Evolutionary conservation across 108 stramenopile species (phyloP), one percentile per base, ranked within the genome.

Genomic region (Cyclotella cryptica): DNA sequence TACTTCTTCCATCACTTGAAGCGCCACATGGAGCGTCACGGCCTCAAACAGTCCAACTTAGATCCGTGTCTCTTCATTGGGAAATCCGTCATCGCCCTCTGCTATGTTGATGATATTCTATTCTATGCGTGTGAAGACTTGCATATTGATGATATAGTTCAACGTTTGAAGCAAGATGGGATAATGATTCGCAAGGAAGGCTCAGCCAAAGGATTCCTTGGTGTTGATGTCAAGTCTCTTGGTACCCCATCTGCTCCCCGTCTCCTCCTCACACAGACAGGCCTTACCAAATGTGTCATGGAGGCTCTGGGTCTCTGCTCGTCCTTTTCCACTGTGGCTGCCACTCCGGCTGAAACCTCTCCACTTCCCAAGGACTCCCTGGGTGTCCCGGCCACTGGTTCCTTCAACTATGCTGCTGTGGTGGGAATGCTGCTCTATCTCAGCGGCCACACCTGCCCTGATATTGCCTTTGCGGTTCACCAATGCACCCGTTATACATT

Each of bases 11-110:
- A 83, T 55, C 53, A 69, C 60, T 52, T 88, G 45, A 30, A 2
- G n/a, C 57, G 77, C 30, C 45, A 59, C 54, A 69, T 88, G 19
- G 44, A 57, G 0, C 21, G 75, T 10, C 21, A 77, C 0, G 84
- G 85, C 0, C 86, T 86, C 62, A 51, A 46, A 27, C 88, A 85
- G 40, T 77, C 74, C 12, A 69, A 71, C 18, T 11, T 63, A 15
- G 86, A 89, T 65, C 81, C 84, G 17, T 88, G 85, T 64, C 39
- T 88, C 19, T 88, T 76, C 77, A 61, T 55, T 22, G 49, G 45
- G 0, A n/a, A 55, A 1, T 45, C 59, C 0, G 39, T 84, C 2
- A 69, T 87, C 3, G 44, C 75, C 19, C 46, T 87, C 1, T 4
- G 64, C 49, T 51, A 51, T 19, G 49, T 51, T 1, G 49, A 51